Evolutionary conservation across 2,329 filamentous ascomycete genomes (phyloP), one percentile per base, ranked within the genome.

Genomic region (Sclerotinia trifoliorum): DNA sequence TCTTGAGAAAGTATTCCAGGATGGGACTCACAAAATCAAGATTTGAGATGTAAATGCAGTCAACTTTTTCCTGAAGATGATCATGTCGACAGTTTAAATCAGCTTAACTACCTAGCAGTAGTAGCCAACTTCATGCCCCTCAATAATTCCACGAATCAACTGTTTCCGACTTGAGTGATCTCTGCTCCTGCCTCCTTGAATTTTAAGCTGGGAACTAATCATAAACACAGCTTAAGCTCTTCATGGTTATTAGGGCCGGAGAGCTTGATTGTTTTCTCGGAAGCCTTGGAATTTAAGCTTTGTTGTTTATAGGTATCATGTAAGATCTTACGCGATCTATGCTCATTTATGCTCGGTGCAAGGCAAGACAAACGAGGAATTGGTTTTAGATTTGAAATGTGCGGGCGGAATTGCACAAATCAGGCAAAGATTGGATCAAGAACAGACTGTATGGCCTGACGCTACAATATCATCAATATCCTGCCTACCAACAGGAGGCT

Each of bases 321-420:
- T 57, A n/a, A n/a, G n/a, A 57, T 17, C 21, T 57, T n/a, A n/a
- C n/a, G n/a, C n/a, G 54, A 57, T 57, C 13, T 57, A 57, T 42
- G 21, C 54, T 15, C 35, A 42, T 39, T 57, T 5, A 57, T 57
- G 32, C 21, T 57, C 54, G 6, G 21, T 39, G 3, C 21, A 32
- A 39, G 21, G 54, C 4, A 57, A 2, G 21, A 42, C 10, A 39
- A 24, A 42, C 21, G 32, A 42, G 35, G 54, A 57, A 24, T 7
- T 39, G 13, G 54, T 21, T 42, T 15, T 6, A 7, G 54, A 13
- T 17, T 10, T 42, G 54, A 39, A 35, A 42, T 3, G 7, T 57
- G 21, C 32, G 13, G 32, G n/a, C n/a, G n/a, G 19, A 3, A 19
- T 57, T 39, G 21, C 32, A 6, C 54, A 39, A 39, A 39, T 56